Evolutionary conservation across 768 basidiomycete species (phyloP), one percentile per base, ranked within the genome.

Genomic region (Dentipellis fragilis): DNA sequence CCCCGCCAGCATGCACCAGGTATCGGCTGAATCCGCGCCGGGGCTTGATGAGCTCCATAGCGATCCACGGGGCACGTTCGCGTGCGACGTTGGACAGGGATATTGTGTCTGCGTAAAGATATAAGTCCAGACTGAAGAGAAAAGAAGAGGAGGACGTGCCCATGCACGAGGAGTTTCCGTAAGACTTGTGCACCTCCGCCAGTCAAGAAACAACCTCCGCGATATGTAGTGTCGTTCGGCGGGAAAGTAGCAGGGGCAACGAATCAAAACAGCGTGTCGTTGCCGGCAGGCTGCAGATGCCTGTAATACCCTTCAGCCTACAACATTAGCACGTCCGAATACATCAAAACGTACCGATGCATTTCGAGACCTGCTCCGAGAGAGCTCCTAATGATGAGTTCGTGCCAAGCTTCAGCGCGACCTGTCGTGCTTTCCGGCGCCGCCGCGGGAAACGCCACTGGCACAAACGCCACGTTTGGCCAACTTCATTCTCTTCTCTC

Each of bases 381-480:
- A 97, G 74, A 1, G 84, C 65, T 0, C 93, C 95, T 67, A 97
- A 93, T 0, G 85, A 81, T 2, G 93, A 91, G 59, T 96, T 94
- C 9, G 95, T 96, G 66, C 98, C 98, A 72, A 97, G 95, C 67
- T 93, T 95, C 59, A 99, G 69, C 6, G 72, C 69, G 12, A 74
- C 72, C 65, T 29, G 71, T 66, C 34, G 64, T 65, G 3, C 61
- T 57, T 0, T 62, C 60, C 2, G 75, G 74, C n/a, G n/a, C n/a
- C n/a, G n/a, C n/a, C n/a, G n/a, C n/a, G n/a, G n/a, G n/a, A n/a
- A n/a, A n/a, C n/a, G n/a, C n/a, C n/a, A n/a, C n/a, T n/a, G n/a
- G n/a, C n/a, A n/a, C n/a, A n/a, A n/a, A n/a, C n/a, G n/a, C n/a
- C n/a, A n/a, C n/a, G n/a, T n/a, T n/a, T n/a, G n/a, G n/a, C n/a